Evolutionary conservation across 345 rosid species (phyloP), one percentile per base, ranked within the genome.

Genomic region (Hibiscus mutabilis): DNA sequence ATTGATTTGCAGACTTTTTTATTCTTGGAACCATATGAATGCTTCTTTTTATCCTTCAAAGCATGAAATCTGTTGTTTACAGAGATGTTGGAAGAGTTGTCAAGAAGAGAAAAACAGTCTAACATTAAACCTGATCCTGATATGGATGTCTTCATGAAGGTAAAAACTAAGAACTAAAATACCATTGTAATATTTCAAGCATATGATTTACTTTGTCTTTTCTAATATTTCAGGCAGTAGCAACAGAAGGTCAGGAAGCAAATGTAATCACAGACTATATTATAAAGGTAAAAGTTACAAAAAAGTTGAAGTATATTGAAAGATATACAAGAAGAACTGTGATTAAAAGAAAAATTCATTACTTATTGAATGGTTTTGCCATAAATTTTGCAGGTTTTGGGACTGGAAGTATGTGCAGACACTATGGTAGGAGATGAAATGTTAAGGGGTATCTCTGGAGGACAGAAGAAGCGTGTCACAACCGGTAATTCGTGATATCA

Each of bases 61-160:
- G 5, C 9, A 25, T 14, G 63, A 14, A 25, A 25, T 4, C 27
- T 59, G 35, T 59, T 59, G 63, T 33, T 35, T 33, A 10, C 70
- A 70, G 73, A 56, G 10, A 57, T 70, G 64, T 22, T 66, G 29
- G 3, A 35, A n/a, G 70, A 66, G 37, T 33, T 61, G 66, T 61
- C 42, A n/a, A 61, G 66, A 61, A 84, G 96, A 61, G 97, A 93
- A 68, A 91, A 91, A 61, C 84, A 74, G 11, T 77, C 84, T 21
- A 85, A 86, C 40, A 93, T 91, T 51, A 91, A 86, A 73, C 90
- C 90, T 10, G 88, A 88, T 77, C 94, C 92, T 71, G 91, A 93
- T 81, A 82, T 84, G 4, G 97, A 93, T 76, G 73, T 88, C 16
- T 84, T 83, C 76, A 87, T 93, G 94, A 93, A 93, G 96, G 98